phyloP scores from a whole-genome alignment of 371 early-diverging fungal genomes.

The Lichtheimia hyalospora region DNA sequence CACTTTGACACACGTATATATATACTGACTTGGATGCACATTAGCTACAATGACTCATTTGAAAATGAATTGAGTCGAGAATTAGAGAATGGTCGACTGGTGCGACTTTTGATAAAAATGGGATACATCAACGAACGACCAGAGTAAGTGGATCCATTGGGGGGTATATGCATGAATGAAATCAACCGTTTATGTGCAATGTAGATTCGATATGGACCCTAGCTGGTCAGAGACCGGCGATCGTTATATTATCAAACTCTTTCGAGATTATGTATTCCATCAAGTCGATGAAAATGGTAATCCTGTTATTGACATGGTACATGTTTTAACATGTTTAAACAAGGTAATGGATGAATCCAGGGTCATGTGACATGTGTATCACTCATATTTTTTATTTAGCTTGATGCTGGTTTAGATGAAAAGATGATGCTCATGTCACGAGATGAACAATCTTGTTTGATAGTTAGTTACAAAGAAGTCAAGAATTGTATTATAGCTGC shows the following conservation, averaged over 20 bases:
- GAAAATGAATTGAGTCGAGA: conserved; percentile 78
- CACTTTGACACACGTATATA: background rate
- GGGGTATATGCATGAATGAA: background rate
- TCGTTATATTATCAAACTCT: conserved; percentile 91
- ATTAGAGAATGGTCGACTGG: conserved; percentile 87
- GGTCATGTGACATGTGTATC: no score
- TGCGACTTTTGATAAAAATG: conserved; percentile 83
- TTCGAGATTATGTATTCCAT: conserved; percentile 96
- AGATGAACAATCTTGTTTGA: conserved; percentile 91
- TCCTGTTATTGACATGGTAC: conserved; percentile 89
- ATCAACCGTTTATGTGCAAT: background rate
- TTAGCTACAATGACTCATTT: conserved; percentile 59
- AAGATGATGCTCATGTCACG: conserved; percentile 89
- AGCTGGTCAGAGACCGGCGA: conserved; percentile 97
- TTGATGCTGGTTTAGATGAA: conserved; percentile 91
- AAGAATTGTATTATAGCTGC: conserved; percentile 84
- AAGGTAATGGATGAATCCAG: conserved; percentile 59
- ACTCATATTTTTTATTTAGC: conserved; percentile 40
- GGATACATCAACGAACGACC: conserved; percentile 96
- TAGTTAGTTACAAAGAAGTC: conserved; percentile 90
- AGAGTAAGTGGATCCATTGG: conserved; percentile 57
- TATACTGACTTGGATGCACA: no score
- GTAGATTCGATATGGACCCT: conserved; percentile 82
- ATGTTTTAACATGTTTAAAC: conserved; percentile 90
- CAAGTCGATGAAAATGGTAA: conserved; percentile 87